A percentile compares a stretch with the other conserved stretches of the same genome.
Evolutionary conservation across 2,329 filamentous ascomycete species (phyloP).

Genomic region (Alternaria sp.): DNA sequence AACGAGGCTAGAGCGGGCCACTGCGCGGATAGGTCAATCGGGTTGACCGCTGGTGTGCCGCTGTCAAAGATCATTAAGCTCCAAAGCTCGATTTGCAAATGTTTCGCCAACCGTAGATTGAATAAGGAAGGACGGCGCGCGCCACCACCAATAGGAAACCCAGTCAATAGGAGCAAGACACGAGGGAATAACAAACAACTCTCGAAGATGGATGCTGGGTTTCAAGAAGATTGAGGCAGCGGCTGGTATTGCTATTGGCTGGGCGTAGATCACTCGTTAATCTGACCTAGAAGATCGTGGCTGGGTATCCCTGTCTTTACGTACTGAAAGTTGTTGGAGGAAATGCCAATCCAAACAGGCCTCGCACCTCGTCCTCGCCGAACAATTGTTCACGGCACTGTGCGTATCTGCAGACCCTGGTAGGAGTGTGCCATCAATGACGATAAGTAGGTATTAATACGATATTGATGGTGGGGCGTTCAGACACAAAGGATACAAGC

Average conservation of each 20-base stretch:
- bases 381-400: constrained; percentile 4
- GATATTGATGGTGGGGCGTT: constrained; percentile 27
- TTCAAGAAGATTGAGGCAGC: constrained; percentile 33
- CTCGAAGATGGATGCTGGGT: constrained; percentile 35
- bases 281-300: constrained; percentile 45
- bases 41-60: constrained; percentile 37
- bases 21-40: constrained; percentile 23
- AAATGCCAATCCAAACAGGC: constrained; percentile 17
- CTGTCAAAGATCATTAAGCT: constrained; percentile 36
- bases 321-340: constrained; percentile 15
- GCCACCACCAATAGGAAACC: constrained; percentile 26
- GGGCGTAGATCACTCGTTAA: constrained; percentile 47
- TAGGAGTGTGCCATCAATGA: constrained; percentile 15
- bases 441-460: constrained; percentile 23
- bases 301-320: constrained; percentile 36
- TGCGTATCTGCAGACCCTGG: constrained; percentile 33
- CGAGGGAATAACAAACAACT: constrained; percentile 28
- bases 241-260: constrained; percentile 37
- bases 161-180: constrained; percentile 26
- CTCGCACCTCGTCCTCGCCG: constrained; percentile 8
- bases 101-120: constrained; percentile 20
- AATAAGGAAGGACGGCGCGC: constrained; percentile 22
- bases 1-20: constrained; percentile 30
- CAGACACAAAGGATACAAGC: constrained; percentile 24
- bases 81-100: constrained; percentile 20